These are phyloP conservation scores for Sophora flavescens DNA, from an alignment of 306 rosid species.

Conservation along the genomic window DNA sequence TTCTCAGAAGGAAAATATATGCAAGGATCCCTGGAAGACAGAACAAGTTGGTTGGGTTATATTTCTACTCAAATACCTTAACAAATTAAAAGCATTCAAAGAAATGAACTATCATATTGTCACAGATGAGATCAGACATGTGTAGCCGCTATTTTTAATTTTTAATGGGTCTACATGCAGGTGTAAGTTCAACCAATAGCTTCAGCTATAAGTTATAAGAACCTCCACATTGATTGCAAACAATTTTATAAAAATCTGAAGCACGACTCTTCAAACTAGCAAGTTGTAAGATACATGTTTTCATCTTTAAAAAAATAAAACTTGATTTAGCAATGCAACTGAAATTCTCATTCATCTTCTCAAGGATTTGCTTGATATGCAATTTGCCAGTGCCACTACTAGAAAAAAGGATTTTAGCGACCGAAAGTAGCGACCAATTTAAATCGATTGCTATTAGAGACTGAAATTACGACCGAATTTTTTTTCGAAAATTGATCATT, in stretches of 20 bases:
- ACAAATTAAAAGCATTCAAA: not conserved
- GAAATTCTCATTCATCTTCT: too few relatives aligned
- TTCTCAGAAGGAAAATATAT: constrained; percentile 55
- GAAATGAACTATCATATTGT: not conserved
- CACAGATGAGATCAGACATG: not conserved
- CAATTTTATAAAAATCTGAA: not conserved
- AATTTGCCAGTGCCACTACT: too few relatives aligned
- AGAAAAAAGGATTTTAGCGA: too few relatives aligned
- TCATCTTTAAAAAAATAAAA: too few relatives aligned
- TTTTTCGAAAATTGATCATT: too few relatives aligned
- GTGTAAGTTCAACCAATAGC: not conserved
- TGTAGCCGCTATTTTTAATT: not conserved
- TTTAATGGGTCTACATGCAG: constrained; percentile 3
- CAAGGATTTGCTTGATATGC: too few relatives aligned
- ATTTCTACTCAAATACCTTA: constrained; percentile 11
- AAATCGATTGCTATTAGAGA: too few relatives aligned
- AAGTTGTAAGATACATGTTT: too few relatives aligned
- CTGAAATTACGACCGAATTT: too few relatives aligned
- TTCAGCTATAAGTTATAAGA: not conserved
- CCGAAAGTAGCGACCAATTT: too few relatives aligned
- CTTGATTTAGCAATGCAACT: too few relatives aligned
- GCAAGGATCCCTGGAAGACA: constrained; percentile 52
- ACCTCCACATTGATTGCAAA: not conserved
- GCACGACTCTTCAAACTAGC: too few relatives aligned
- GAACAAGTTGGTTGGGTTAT: constrained; percentile 21